Evolutionary conservation across 805 yeast genomes (phyloP).

Genomic region (Ogataea nakhonphanomensis): DNA sequence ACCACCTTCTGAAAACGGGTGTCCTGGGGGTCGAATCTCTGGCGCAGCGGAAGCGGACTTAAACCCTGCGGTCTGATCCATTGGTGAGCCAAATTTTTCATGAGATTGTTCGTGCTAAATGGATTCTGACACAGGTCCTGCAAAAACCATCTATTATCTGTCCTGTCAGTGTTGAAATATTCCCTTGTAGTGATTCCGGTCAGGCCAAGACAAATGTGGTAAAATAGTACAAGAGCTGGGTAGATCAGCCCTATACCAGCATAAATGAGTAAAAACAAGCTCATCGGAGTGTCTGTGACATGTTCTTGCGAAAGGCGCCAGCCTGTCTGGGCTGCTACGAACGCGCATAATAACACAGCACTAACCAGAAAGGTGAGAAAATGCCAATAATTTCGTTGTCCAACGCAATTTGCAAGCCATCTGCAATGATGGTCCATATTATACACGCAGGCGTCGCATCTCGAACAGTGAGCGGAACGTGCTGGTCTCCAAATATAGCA

Average conservation of each 20-base stretch:
- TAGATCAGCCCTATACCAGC: conserved; percentile 46
- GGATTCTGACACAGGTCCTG: conserved; percentile 36
- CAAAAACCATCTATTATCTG: conserved; percentile 20
- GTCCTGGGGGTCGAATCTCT: conserved; percentile 35
- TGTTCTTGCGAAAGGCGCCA: conserved; percentile 20
- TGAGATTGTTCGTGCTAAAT: conserved; percentile 33
- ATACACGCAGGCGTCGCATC: conserved; percentile 62
- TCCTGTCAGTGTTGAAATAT: conserved; percentile 47
- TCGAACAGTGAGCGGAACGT: conserved; percentile 69
- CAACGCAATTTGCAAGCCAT: conserved; percentile 74
- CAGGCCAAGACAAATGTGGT: conserved; percentile 53
- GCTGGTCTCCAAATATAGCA: conserved; percentile 79
- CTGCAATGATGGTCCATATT: conserved; percentile 62
- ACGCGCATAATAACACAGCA: conserved; percentile 30
- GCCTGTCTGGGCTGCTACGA: conserved; percentile 31
- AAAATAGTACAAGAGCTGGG: conserved; percentile 50
- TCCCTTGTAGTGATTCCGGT: conserved; percentile 73
- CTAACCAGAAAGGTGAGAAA: conserved; percentile 51
- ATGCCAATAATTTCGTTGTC: conserved; percentile 64
- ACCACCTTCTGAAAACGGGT: conserved; percentile 32
- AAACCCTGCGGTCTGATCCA: conserved; percentile 40
- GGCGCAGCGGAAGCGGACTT: conserved; percentile 31
- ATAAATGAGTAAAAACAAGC: conserved; percentile 52
- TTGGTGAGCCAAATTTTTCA: conserved; percentile 32
- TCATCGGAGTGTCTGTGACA: conserved; percentile 32